Evolutionary conservation across 805 yeast species (phyloP), one percentile per base, ranked within the genome.

Genomic region (Naumovozyma baii): DNA sequence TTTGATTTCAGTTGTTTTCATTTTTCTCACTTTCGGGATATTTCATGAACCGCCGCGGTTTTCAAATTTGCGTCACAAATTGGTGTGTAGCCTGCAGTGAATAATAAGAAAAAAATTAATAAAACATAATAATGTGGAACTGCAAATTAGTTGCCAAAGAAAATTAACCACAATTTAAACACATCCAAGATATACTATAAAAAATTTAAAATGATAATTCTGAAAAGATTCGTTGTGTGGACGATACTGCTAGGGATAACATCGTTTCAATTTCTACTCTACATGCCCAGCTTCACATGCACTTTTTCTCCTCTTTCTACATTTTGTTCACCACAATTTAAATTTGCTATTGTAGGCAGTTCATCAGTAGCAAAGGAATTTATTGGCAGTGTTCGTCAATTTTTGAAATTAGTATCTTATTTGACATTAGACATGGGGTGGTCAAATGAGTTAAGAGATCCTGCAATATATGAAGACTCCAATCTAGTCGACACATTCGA

Each of bases 341-440:
- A 42, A 3, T 43, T 55, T 30, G 36, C 50, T 1, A 40, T 58
- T 18, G 39, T 48, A 16, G 56, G 50, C 2, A 44, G 46, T 22
- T 52, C 61, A 3, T 38, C 38, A 2, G 45, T 45, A 25, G 47
- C 58, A 8, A 36, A 45, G 28, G 55, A 52, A 19, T 44, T 59
- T 25, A 39, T 59, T 8, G 40, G 34, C 9, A 51, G 54, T 19
- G 43, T 53, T 10, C 43, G 52, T 30, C 59, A 57, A 33, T 46
- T 58, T 37, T 32, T 57, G 22, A 49, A 41, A 25, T 39, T 58
- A 17, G 33, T 59, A 9, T 59, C 63, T 2, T 59, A 52, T 36
- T 37, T 59, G 37, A 52, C 61, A 2, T 39, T 54, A 10, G 62
- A 59, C 30, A 48, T 57, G 49, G 55, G 54, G 1, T 51, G 57